Conservation (phyloP, 331 rosid genomes). For the Malus hybrid region DNA sequence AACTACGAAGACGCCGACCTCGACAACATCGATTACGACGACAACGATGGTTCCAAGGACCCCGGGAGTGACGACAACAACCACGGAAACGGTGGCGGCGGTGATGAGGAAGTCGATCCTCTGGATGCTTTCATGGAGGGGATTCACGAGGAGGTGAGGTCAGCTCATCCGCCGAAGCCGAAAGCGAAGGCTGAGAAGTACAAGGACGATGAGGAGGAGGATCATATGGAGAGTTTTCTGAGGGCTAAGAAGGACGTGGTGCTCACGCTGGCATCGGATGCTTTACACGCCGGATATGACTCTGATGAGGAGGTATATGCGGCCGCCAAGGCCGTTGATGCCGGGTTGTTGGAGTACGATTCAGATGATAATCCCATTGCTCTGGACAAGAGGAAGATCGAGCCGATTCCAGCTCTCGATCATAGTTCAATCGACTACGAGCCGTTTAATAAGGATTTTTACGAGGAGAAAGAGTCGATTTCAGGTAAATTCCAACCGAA, state of each 20-base stretch:
- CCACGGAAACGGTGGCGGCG: neutral
- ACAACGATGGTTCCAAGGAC: conserved; percentile 25
- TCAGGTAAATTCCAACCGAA: conserved; percentile 42
- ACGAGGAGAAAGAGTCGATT: conserved; percentile 74
- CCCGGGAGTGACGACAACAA: neutral
- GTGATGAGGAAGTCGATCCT: conserved; percentile 69
- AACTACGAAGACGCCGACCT: conserved; percentile 85
- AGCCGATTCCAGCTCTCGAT: conserved; percentile 80
- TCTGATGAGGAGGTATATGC: conserved; percentile 99
- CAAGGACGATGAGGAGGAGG: conserved; percentile 76
- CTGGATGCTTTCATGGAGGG: conserved; percentile 95
- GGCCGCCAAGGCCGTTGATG: conserved; percentile 92
- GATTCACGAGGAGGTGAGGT: conserved; percentile 77
- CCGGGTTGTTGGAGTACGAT: conserved; percentile 90
- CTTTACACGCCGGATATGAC: conserved; percentile 77
- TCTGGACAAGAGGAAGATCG: conserved; percentile 77
- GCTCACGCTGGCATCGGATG: conserved; percentile 81
- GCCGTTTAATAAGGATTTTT: conserved; percentile 78
- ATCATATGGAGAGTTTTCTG: conserved; percentile 84
- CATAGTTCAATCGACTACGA: conserved; percentile 80
- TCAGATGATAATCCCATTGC: conserved; percentile 84
- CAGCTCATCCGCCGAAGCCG: conserved; percentile 62
- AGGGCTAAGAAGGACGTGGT: conserved; percentile 85
- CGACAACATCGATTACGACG: conserved; percentile 80
- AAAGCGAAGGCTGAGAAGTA: conserved; percentile 67